A percentile compares a stretch with the other conserved stretches of the same genome.
Conservation (phyloP, 495 filamentous ascomycete genomes). For the Xylaria flabelliformis region DNA sequence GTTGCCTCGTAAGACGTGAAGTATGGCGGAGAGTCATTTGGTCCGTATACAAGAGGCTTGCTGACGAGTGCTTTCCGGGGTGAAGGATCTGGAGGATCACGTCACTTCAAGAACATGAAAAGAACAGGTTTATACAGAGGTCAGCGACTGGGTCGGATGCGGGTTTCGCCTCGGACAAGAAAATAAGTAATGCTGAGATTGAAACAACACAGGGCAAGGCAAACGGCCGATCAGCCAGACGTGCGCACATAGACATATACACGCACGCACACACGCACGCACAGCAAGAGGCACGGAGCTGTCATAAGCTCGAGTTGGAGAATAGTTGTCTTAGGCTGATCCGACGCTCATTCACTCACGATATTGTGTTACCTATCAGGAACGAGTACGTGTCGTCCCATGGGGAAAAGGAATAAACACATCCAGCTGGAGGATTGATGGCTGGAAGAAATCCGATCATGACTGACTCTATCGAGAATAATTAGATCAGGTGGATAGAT, state of each 20-base stretch:
- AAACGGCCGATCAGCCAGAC: slow-evolving; percentile 10
- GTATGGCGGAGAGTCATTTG: slow-evolving; percentile 9
- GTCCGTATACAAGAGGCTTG: not conserved
- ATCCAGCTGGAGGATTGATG: not conserved
- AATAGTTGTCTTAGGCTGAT: not conserved
- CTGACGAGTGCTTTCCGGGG: not conserved
- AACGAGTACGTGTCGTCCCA: not conserved
- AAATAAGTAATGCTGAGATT: slow-evolving; percentile 15
- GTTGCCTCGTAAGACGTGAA: slow-evolving; percentile 13
- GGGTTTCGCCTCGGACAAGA: slow-evolving; percentile 3
- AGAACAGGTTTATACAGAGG: slow-evolving; percentile 6
- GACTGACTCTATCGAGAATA: not conserved
- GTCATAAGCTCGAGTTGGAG: not conserved
- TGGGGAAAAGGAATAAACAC: not conserved
- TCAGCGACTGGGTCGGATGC: not conserved
- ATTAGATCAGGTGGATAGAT: not conserved
- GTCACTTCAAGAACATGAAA: not conserved
- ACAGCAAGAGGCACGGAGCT: not conserved
- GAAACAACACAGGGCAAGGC: slow-evolving; percentile 16
- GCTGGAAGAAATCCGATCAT: not conserved
- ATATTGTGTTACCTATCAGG: not conserved
- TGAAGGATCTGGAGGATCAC: slow-evolving; percentile 12
- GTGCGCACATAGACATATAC: not conserved
- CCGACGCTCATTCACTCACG: not conserved
- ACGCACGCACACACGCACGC: not conserved